Conservation (phyloP, 2,329 filamentous ascomycete species). For the Graphilbum sp. region DNA sequence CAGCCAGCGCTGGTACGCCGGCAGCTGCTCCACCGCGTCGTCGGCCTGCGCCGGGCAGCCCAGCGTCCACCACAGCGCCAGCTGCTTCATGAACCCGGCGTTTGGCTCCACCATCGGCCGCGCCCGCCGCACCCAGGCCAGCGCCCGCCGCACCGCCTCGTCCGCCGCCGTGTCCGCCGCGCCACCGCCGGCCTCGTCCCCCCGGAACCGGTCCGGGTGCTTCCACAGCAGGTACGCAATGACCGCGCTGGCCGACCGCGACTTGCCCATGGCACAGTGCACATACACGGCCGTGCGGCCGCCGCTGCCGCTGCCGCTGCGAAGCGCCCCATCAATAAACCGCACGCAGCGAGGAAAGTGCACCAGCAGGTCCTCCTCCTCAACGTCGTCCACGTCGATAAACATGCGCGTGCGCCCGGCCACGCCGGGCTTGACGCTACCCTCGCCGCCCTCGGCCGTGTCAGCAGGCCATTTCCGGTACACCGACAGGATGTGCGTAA, state of each 20-base stretch:
- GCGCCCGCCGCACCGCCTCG: slow-evolving; percentile 45
- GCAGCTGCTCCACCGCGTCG: slow-evolving; percentile 41
- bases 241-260: slow-evolving; percentile 70
- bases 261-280: slow-evolving; percentile 87
- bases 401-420: neutral
- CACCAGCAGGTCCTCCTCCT: slow-evolving; percentile 72
- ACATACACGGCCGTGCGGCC: slow-evolving; percentile 30
- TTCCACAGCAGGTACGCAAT: slow-evolving; percentile 72
- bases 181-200: too few species aligned
- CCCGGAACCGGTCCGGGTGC: slow-evolving; percentile 35
- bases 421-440: slow-evolving; percentile 24
- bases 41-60: slow-evolving; percentile 49
- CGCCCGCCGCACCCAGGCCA: slow-evolving; percentile 51
- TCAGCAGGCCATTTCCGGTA: slow-evolving; percentile 27
- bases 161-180: too few species aligned
- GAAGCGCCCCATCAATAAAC: slow-evolving; percentile 68
- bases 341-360: slow-evolving; percentile 62
- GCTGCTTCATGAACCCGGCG: slow-evolving; percentile 75
- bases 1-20: slow-evolving; percentile 61
- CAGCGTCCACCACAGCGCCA: slow-evolving; percentile 79
- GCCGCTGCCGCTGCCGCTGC: slow-evolving; percentile 3
- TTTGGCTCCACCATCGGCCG: slow-evolving; percentile 80
- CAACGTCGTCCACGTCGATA: slow-evolving; percentile 80
- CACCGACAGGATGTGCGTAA: slow-evolving; percentile 86
- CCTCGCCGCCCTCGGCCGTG: slow-evolving; percentile 7